Base-by-base conservation (phyloP, 768 basidiomycete species). In the Russula brevipes region DNA sequence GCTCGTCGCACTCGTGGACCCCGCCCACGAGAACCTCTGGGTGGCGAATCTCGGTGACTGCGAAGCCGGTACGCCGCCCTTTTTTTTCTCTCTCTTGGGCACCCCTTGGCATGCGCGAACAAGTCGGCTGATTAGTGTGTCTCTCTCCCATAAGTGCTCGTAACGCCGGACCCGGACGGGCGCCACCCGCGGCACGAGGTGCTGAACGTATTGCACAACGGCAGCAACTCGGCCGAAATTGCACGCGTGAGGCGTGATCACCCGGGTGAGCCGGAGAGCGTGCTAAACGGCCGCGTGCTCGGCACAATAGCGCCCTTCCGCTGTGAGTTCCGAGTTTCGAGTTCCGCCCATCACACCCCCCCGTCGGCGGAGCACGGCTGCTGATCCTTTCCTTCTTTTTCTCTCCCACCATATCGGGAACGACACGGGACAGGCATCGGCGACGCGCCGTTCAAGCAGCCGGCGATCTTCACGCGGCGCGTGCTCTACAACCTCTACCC, bases 41-140 rank as follows among this genome's bases (percentile, higher is more conserved):
- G 75, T 91, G 41, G 89, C 88, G 2, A 90, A 90, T 69, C 77
- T 91, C 31, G 89, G 89, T 11, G 89, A 91, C 70, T 91, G 88
- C 71, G 85, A 88, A 78, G 89, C 87, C 59, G 78, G 88, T 88
- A 68, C 64, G 86, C 75, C 14, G 19, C 33, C n/a, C 42, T 49
- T 54, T 61, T 46, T 6, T 57, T 56, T 38, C 35, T 35, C 38
- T 54, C 33, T 5, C 31, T 56, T 7, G 8, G 38, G 24, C 24
- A 24, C 7, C 16, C 41, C 41, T 42, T 39, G 38, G 41, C 12
- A 8, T 5, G 2, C 41, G 12, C 41, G 41, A 42, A 42, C 11
- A 10, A n/a, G 24, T 42, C 9, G 52, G 47, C 35, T 64, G 35
- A 60, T 39, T 30, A 2, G 38, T 12, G n/a, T 14, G 8, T 12